Conservation (phyloP, 2,329 filamentous ascomycete genomes). For the Ceratocystis huliohia region DNA sequence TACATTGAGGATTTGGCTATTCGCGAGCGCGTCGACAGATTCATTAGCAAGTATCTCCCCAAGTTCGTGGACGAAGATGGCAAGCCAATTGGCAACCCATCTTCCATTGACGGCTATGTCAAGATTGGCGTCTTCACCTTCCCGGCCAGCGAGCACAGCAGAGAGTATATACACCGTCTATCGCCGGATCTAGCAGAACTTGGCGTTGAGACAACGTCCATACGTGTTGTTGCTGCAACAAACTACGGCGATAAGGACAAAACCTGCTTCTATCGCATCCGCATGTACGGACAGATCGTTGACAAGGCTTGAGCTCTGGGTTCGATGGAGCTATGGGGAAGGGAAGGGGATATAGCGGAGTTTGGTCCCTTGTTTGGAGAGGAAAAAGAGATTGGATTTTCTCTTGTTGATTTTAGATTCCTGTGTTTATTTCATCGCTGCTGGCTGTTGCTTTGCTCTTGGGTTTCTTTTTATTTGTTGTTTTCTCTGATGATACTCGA, state of each 20-base stretch:
- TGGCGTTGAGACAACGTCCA: conserved; percentile 36
- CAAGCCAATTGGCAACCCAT: conserved; percentile 24
- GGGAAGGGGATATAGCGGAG: background rate
- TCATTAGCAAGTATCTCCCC: conserved; percentile 34
- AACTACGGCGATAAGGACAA: conserved; percentile 48
- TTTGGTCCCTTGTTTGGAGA: background rate
- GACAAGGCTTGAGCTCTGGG: conserved; percentile 13
- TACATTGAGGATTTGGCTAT: conserved; percentile 38
- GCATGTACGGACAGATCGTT: conserved; percentile 39
- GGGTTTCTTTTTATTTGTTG: background rate
- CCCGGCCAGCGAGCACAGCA: conserved; percentile 33
- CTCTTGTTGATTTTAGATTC: background rate
- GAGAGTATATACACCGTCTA: conserved; percentile 42
- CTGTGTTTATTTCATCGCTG: background rate
- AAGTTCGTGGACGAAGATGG: conserved; percentile 22
- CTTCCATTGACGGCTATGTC: conserved; percentile 33
- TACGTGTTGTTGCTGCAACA: conserved; percentile 42
- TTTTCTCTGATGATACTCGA: conserved; percentile 7
- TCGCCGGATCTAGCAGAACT: conserved; percentile 38
- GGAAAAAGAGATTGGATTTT: background rate
- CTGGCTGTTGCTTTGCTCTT: background rate
- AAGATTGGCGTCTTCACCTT: conserved; percentile 47
- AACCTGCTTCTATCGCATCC: conserved; percentile 54
- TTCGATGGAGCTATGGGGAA: background rate
- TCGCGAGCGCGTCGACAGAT: conserved; percentile 33